Percentiles rank a stretch among this genome's conserved stretches.
phyloP scores from a whole-genome alignment of 768 basidiomycete genomes.

The Chalciporus sphaerocephalus region DNA sequence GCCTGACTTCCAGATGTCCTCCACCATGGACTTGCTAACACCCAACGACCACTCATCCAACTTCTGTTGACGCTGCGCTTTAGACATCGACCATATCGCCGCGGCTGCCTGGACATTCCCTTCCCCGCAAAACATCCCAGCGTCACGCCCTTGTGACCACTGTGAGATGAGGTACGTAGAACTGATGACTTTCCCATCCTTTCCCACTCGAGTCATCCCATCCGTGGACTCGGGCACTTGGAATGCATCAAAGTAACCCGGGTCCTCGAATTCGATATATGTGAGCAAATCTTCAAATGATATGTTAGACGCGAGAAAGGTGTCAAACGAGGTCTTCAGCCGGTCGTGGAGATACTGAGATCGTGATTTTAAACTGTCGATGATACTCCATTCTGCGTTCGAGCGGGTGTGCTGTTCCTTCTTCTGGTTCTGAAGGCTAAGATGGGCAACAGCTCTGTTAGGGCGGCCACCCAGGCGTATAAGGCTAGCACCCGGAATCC shows the following conservation, averaged over 20 bases:
- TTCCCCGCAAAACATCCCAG: constrained; percentile 38
- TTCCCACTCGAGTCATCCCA: constrained; percentile 46
- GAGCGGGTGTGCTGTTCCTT: constrained; percentile 20
- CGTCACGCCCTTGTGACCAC: constrained; percentile 44
- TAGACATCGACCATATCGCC: constrained; percentile 38
- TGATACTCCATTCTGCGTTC: constrained; percentile 36
- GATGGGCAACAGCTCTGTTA: constrained; percentile 41
- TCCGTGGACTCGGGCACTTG: constrained; percentile 36
- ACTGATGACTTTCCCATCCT: constrained; percentile 34
- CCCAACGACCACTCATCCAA: constrained; percentile 33
- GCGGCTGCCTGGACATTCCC: constrained; percentile 20
- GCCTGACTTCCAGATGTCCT: constrained; percentile 29
- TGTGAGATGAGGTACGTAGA: constrained; percentile 41
- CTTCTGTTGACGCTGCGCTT: constrained; percentile 23
- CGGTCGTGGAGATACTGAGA: constrained; percentile 1
- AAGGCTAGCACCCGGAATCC: constrained; percentile 46
- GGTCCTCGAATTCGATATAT: constrained; percentile 50
- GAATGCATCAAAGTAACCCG: constrained; percentile 45
- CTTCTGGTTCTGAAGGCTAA: constrained; percentile 42
- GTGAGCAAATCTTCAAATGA: constrained; percentile 33
- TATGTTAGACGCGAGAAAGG: constrained; percentile 23
- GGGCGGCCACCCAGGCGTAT: constrained; percentile 56
- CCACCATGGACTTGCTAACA: constrained; percentile 34
- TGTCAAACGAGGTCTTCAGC: constrained; percentile 30
- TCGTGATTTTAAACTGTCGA: constrained; percentile 37